phyloP scores from a whole-genome alignment of 2,329 filamentous ascomycete genomes.

The Alternaria infectoria region DNA sequence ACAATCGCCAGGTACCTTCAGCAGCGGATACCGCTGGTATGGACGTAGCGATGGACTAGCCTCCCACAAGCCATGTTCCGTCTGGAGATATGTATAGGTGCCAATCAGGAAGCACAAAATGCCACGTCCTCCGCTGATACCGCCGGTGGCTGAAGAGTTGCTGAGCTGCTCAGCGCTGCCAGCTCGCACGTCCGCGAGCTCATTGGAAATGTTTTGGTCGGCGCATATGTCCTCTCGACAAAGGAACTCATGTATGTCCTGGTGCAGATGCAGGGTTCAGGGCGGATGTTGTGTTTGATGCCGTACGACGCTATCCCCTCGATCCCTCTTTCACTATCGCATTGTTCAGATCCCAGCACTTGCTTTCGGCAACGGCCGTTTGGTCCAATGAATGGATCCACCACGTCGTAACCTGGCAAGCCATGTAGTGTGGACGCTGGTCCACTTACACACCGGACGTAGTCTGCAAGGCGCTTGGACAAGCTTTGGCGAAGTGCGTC shows the following conservation, averaged over 20 bases:
- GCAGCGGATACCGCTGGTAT: neutral
- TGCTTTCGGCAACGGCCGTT: slow-evolving; percentile 26
- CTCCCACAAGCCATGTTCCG: neutral
- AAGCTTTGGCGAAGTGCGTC: slow-evolving; percentile 38
- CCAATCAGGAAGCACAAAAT: neutral
- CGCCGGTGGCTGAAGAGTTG: neutral
- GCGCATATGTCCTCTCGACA: slow-evolving; percentile 7
- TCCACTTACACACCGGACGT: slow-evolving; percentile 39
- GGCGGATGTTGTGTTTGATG: slow-evolving; percentile 42
- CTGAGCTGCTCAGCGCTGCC: slow-evolving; percentile 10
- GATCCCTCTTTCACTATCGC: slow-evolving; percentile 37
- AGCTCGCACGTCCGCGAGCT: slow-evolving; percentile 13
- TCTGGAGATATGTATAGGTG: neutral
- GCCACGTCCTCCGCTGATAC: neutral
- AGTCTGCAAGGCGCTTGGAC: slow-evolving; percentile 39
- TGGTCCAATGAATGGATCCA: slow-evolving; percentile 27
- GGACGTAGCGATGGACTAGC: neutral
- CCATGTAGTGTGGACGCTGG: slow-evolving; percentile 28
- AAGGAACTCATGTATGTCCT: slow-evolving; percentile 19
- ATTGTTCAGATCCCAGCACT: slow-evolving; percentile 25
- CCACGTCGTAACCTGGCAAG: slow-evolving; percentile 27
- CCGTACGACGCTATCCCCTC: slow-evolving; percentile 43
- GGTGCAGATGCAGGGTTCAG: slow-evolving; percentile 35
- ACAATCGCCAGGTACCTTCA: neutral
- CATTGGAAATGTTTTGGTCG: slow-evolving; percentile 25